Conservation (phyloP, 2,329 filamentous ascomycete genomes). For the Beauveria medogensis region DNA sequence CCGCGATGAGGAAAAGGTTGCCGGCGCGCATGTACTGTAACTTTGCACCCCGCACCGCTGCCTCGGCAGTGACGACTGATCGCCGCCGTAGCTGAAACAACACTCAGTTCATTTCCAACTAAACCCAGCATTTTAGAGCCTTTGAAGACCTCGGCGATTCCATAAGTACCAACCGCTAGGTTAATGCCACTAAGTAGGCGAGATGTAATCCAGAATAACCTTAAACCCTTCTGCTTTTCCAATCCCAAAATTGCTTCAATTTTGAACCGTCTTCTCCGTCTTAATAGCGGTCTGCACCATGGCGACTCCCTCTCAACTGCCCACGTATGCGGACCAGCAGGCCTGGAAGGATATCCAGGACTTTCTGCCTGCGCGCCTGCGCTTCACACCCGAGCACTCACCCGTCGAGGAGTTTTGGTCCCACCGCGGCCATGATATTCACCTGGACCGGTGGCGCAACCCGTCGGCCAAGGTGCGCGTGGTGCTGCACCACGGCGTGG, state of each 20-base stretch:
- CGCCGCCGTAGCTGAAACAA: not conserved
- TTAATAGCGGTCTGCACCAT: not conserved
- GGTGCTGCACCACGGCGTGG: slow-evolving; percentile 3
- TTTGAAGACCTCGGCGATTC: not conserved
- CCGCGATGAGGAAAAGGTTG: too few species aligned
- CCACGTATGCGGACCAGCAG: slow-evolving; percentile 1
- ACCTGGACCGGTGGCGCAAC: slow-evolving; percentile 4
- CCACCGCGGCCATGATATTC: not conserved
- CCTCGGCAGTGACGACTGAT: not conserved
- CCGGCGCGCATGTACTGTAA: too few species aligned
- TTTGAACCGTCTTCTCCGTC: not conserved
- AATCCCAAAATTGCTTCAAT: too few species aligned
- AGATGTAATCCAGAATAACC: not conserved
- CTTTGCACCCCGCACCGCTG: not conserved
- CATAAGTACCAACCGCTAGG: not conserved
- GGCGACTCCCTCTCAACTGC: not conserved
- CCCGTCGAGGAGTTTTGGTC: not conserved
- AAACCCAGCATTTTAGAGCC: too few species aligned
- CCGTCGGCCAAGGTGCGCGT: not conserved
- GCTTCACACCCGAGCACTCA: not conserved
- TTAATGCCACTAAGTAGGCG: not conserved
- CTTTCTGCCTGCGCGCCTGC: not conserved
- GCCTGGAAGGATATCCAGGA: slow-evolving; percentile 1
- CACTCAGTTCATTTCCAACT: not conserved
- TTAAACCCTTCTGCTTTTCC: not conserved